Evolutionary conservation across 1,139 yeast species (phyloP), one percentile per base, ranked within the genome.

Genomic region (Suhomyces panamericanus): DNA sequence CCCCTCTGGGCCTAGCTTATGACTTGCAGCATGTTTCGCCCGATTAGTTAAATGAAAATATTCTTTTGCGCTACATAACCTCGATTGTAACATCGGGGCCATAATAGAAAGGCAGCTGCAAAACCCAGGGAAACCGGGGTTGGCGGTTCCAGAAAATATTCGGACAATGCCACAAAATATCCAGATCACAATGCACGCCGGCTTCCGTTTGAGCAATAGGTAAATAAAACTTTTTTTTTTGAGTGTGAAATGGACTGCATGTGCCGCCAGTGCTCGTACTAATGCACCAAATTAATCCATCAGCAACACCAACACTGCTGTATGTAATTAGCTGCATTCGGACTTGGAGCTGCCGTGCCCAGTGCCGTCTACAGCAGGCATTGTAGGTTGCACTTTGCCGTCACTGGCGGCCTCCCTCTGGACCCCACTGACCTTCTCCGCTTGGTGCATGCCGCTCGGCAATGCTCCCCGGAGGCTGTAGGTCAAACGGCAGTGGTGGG

Each of bases 11-110:
- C 43, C 36, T 13, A 14, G 36, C 17, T 32, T 26, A 34, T 40
- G 28, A 41, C 40, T 38, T 35, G 41, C 41, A 41, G 40, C 26
- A 29, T 38, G 35, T 12, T 14, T 6, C 24, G 17, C 48, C 48
- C 45, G 35, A 42, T 45, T 45, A 39, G 49, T 39, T 42, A 33
- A 39, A 39, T 46, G 43, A 42, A 42, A 41, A 44, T 44, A 44
- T 38, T 37, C 41, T 20, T 10, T 29, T 35, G 46, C 42, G 34
- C 27, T 32, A n/a, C 40, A 32, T 35, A 26, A 36, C 40, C 43
- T 15, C 6, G 33, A 36, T 29, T 29, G 33, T 36, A 29, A 26
- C 29, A 8, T 26, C 29, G 3, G 8, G n/a, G 20, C n/a, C 13
- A 32, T 15, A n/a, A 7, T 12, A 26, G 28, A 27, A 29, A 17